These are phyloP conservation scores for Fusarium begoniae DNA, from an alignment of 2,329 filamentous ascomycete genomes.

Conservation along the genomic window DNA sequence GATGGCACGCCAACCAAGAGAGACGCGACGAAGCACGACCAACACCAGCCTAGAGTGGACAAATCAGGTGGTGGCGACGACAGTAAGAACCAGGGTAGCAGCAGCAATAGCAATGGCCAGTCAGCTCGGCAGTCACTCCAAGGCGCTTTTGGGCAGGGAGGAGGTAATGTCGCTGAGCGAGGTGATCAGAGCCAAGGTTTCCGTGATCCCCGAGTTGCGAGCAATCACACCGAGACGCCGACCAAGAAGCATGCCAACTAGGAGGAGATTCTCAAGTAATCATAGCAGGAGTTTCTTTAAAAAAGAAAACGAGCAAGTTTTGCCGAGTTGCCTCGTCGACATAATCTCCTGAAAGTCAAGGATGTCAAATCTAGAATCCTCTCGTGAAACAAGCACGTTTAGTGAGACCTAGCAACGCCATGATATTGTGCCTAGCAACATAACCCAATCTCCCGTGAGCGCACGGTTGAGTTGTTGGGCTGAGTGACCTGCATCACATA, in stretches of 20 bases:
- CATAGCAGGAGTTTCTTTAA: constrained; percentile 16
- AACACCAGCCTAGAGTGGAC: constrained; percentile 16
- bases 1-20: constrained; percentile 23
- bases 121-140: background rate
- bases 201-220: constrained; percentile 23
- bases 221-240: constrained; percentile 21
- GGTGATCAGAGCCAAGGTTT: constrained; percentile 19
- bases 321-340: background rate
- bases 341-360: background rate
- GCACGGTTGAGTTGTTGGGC: constrained; percentile 20
- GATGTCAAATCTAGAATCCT: background rate
- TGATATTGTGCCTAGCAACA: background rate
- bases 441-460: constrained; percentile 25
- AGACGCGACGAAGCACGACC: constrained; percentile 12
- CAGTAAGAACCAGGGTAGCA: background rate
- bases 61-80: background rate
- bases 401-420: background rate
- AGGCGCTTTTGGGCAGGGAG: constrained; percentile 20
- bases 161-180: constrained; percentile 8
- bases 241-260: constrained; percentile 13
- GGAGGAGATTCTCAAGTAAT: background rate
- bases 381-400: background rate
- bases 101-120: background rate
- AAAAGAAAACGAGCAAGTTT: background rate
- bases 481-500: constrained; percentile 1